Evolutionary conservation across 2,329 filamentous ascomycete species (phyloP), one percentile per base, ranked within the genome.

Genomic region (Kalaharituber pfeilii): DNA sequence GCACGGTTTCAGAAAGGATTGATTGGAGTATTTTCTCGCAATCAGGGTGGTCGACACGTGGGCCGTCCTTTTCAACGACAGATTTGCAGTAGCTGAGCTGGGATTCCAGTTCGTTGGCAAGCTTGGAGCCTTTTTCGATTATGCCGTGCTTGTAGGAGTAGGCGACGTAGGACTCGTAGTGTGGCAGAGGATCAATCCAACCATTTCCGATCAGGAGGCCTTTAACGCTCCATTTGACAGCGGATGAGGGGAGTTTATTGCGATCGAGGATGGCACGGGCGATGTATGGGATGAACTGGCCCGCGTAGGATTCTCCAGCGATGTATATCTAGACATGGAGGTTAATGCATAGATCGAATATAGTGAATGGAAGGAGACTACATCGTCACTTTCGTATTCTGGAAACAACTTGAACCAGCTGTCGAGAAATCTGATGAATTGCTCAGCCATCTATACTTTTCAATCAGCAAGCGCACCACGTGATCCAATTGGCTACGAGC

Each of bases 201-300:
- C 89, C 91, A 66, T 98, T 99, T 53, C 93, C 93, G 57, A 99
- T 96, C 30, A 98, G 68, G 20, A 98, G 72, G 7, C 89, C 91
- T 61, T 81, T 76, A 26, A 99, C 70, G 51, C 82, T 82, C 91
- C 89, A 98, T 11, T 47, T 47, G 24, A 47, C 22, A 4, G 13
- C 25, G 18, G 42, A 47, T 13, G n/a, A 22, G 25, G 69, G 67
- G 39, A 71, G 66, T 53, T 49, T 6, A 71, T 98, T 98, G 57
- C 86, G 85, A 49, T 87, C 81, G 55, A 95, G 73, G 53, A 98
- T 94, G 20, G 84, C 84, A 65, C 82, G 81, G n/a, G 88, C 84
- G 60, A 99, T 91, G 67, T 98, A 94, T 1, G 91, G 91, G 58
- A 98, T 96, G 69, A 96, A 82, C 66, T 96, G 91, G 45, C 91